Evolutionary conservation across 225 moss, liverwort and hornwort genomes (phyloP).

Genomic region (Pseudoscleropodium purum): DNA sequence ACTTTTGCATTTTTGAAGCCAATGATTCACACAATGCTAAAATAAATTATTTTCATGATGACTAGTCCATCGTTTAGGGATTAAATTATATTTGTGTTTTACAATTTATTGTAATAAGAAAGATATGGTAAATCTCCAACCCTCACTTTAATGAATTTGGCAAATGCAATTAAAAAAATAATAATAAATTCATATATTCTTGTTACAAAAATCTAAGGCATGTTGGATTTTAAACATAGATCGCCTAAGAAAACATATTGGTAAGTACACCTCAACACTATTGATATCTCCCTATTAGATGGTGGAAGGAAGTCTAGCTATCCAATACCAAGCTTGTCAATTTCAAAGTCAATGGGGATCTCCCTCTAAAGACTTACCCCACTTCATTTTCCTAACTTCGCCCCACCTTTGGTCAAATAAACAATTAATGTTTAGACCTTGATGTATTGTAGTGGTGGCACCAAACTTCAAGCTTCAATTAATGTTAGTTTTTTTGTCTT

Average conservation of each 20-base stretch:
- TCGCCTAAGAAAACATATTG: accelerated
- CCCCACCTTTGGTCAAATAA: accelerated
- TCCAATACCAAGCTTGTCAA: accelerated
- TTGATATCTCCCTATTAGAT: accelerated
- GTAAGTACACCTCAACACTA: accelerated
- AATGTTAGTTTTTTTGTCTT: background rate
- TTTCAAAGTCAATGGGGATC: accelerated
- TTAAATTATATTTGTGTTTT: no score
- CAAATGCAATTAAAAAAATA: accelerated
- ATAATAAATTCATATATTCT: no score
- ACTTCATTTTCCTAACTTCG: accelerated
- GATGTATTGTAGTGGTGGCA: background rate
- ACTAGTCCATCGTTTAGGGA: no score
- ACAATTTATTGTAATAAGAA: background rate
- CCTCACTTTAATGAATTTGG: background rate
- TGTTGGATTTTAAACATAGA: accelerated
- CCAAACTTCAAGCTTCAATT: accelerated
- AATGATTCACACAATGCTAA: no score
- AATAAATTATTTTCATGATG: no score
- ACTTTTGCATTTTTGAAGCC: no score
- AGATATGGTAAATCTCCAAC: accelerated
- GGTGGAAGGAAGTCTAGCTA: accelerated
- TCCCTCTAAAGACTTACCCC: accelerated
- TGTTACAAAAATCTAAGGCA: accelerated
- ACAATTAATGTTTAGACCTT: accelerated